A percentile compares a stretch with the other conserved stretches of the same genome.
Conservation (phyloP, 495 filamentous ascomycete genomes). For the Neurospora sp. region DNA sequence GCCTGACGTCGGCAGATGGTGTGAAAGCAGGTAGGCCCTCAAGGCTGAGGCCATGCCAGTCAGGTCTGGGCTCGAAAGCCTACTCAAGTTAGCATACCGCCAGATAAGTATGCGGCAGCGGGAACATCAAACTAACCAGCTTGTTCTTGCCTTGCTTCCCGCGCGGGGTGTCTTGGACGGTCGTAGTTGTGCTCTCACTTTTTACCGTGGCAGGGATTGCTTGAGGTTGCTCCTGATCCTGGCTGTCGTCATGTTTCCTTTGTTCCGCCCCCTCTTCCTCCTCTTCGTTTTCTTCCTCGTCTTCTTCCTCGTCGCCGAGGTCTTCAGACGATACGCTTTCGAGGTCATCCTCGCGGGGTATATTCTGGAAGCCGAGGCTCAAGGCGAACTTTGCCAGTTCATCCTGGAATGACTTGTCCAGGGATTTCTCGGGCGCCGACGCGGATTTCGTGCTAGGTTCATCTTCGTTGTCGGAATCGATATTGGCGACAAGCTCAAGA, state of each 20-base stretch:
- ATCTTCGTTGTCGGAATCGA: constrained; percentile 53
- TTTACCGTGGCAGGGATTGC: constrained; percentile 7
- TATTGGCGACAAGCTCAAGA: constrained; percentile 51
- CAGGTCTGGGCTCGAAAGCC: constrained; percentile 67
- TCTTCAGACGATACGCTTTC: constrained; percentile 23
- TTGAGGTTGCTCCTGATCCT: constrained; percentile 10
- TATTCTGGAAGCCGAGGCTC: constrained; percentile 37
- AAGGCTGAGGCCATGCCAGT: constrained; percentile 70
- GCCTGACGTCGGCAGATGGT: constrained; percentile 34
- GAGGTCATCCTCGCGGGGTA: constrained; percentile 21
- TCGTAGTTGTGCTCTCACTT: constrained; percentile 11
- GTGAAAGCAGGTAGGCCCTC: constrained; percentile 40
- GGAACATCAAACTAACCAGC: constrained; percentile 27
- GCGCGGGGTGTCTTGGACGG: constrained; percentile 14
- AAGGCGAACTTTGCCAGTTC: constrained; percentile 36
- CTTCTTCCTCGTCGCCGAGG: constrained; percentile 21
- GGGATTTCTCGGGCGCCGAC: constrained; percentile 9
- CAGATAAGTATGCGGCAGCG: neutral
- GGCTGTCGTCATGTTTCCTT: constrained; percentile 15
- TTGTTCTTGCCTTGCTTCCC: constrained; percentile 18
- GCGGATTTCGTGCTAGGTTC: constrained; percentile 28
- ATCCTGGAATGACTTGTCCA: constrained; percentile 28
- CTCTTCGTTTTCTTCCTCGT: constrained; percentile 16
- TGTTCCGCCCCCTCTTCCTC: constrained; percentile 19
- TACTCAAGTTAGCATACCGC: constrained; percentile 19